phyloP scores from a whole-genome alignment of 129 eudicot species.

The Helichrysum umbraculigerum region DNA sequence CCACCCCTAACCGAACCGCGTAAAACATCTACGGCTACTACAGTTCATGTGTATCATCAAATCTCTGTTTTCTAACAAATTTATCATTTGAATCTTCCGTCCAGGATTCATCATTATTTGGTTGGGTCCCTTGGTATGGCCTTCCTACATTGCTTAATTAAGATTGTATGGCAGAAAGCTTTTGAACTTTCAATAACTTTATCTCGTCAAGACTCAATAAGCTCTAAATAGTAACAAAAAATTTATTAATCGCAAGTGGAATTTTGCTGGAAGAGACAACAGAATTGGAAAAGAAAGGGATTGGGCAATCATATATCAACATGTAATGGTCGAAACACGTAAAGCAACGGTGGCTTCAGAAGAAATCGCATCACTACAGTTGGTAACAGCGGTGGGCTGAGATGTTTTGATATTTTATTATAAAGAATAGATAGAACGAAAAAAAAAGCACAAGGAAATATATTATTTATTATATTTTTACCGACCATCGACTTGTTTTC shows the following conservation, averaged over 20 bases:
- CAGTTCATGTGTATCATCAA: not conserved
- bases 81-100: not conserved
- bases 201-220: not conserved
- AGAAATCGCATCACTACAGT: not conserved
- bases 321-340: not conserved
- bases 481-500: not conserved
- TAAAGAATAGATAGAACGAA: not conserved
- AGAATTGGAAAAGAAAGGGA: not conserved
- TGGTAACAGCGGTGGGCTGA: not conserved
- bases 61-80: not conserved
- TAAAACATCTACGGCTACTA: not conserved
- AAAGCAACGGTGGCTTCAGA: not conserved
- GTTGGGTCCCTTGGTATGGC: not conserved
- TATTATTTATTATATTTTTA: not conserved
- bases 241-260: not conserved
- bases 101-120: not conserved
- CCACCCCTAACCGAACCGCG: not conserved
- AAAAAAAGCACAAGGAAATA: not conserved
- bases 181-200: not conserved
- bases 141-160: slow-evolving; percentile 1
- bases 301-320: not conserved
- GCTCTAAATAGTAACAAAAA: not conserved
- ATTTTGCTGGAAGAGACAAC: not conserved
- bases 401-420: not conserved
- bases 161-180: not conserved